phyloP scores from a whole-genome alignment of 129 eudicot species.

The Dittrichia graveolens region DNA sequence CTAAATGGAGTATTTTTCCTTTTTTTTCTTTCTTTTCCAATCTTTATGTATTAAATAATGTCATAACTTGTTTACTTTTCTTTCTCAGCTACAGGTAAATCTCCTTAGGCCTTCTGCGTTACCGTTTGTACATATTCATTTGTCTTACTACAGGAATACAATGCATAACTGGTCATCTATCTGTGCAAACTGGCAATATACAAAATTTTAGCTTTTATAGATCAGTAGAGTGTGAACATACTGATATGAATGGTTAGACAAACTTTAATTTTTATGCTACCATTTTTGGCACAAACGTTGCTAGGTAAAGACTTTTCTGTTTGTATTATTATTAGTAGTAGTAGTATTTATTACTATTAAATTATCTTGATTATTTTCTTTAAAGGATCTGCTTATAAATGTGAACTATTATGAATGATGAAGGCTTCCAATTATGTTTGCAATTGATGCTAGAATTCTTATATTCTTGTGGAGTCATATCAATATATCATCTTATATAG shows the following conservation, averaged over 20 bases:
- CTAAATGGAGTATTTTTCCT: slow-evolving; percentile 8
- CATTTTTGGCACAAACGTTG: slow-evolving; percentile 15
- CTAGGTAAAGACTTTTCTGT: slow-evolving; percentile 9
- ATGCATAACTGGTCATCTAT: slow-evolving; percentile 12
- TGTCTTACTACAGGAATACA: slow-evolving; percentile 7
- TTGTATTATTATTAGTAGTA: not conserved
- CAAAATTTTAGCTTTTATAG: slow-evolving; percentile 13
- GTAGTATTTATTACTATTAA: not conserved
- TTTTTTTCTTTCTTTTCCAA: not conserved
- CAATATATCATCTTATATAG: too few species aligned
- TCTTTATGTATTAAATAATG: slow-evolving; percentile 6
- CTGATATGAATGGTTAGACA: slow-evolving; percentile 20
- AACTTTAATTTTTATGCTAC: not conserved
- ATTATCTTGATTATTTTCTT: not conserved
- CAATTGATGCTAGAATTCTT: too few species aligned
- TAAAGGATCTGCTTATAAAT: slow-evolving; percentile 2
- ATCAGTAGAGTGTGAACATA: slow-evolving; percentile 19
- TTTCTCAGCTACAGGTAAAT: slow-evolving; percentile 8
- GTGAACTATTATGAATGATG: not conserved
- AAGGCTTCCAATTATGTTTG: too few species aligned
- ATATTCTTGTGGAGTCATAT: too few species aligned
- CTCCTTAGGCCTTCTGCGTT: slow-evolving; percentile 4
- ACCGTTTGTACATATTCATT: slow-evolving; percentile 11
- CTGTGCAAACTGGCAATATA: not conserved
- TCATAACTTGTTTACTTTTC: slow-evolving; percentile 14